Evolutionary conservation across 139 green algal species (phyloP).

Genomic region (Astrephomene gubernaculifera): DNA sequence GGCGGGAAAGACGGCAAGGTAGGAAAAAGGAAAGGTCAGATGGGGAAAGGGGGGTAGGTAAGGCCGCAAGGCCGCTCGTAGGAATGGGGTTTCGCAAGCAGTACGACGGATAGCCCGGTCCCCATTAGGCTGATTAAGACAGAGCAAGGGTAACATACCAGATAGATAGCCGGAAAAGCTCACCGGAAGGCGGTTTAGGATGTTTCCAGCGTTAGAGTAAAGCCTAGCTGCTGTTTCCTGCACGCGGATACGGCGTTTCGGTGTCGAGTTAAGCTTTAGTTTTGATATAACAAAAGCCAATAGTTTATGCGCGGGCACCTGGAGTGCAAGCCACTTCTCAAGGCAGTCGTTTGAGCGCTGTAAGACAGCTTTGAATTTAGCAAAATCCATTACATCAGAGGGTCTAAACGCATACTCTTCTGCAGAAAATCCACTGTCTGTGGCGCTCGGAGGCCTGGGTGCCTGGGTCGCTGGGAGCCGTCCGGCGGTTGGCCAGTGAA

Average conservation of each 20-base stretch:
- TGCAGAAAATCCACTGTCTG: too few relatives aligned
- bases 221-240: slow-evolving; percentile 12
- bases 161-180: background rate
- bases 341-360: background rate
- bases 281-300: background rate
- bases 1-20: background rate
- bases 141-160: background rate
- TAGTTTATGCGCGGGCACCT: background rate
- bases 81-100: background rate
- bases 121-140: background rate
- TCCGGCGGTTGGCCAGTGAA: too few relatives aligned
- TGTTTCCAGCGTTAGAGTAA: slow-evolving; percentile 17
- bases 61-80: background rate
- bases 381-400: slow-evolving; percentile 21
- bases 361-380: background rate
- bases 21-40: background rate
- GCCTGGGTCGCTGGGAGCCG: too few relatives aligned
- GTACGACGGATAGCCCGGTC: background rate
- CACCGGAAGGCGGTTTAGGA: slow-evolving; percentile 27
- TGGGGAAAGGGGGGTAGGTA: background rate
- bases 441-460: too few relatives aligned
- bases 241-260: background rate
- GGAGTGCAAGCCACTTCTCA: slow-evolving; percentile 1
- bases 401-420: too few relatives aligned
- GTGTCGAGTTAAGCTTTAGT: background rate